Evolutionary conservation across 768 basidiomycete species (phyloP).

Genomic region (Boletus fagicola): DNA sequence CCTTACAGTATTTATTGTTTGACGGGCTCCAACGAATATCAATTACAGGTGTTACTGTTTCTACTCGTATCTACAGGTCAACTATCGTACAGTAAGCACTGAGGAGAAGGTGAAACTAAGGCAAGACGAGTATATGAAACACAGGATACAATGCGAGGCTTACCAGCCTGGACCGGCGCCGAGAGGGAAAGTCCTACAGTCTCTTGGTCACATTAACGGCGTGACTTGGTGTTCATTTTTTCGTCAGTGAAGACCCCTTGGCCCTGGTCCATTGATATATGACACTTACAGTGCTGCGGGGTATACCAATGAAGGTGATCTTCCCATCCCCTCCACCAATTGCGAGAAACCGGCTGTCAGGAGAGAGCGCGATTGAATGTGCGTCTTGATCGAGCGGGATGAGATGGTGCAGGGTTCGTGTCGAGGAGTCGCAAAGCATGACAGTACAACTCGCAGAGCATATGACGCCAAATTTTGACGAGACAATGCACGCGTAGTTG

Average conservation of each 20-base stretch:
- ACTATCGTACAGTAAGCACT: not conserved
- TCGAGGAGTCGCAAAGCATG: not conserved
- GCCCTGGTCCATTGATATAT: not conserved
- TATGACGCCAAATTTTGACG: constrained; percentile 3
- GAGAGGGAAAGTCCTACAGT: not conserved
- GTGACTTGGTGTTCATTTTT: not conserved
- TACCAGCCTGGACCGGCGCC: not conserved
- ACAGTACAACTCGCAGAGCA: constrained; percentile 1
- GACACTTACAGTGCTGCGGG: not conserved
- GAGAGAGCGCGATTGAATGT: constrained; percentile 8
- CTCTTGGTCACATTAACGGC: not conserved
- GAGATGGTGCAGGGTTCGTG: not conserved
- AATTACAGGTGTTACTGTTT: not conserved
- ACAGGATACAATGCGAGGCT: not conserved
- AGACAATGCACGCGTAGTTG: constrained; percentile 11
- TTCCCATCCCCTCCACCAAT: constrained; percentile 4
- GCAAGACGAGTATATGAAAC: not conserved
- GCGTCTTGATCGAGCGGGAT: constrained; percentile 2
- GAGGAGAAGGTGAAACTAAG: not conserved
- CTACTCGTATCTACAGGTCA: not conserved
- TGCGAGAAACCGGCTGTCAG: not conserved
- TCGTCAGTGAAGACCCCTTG: not conserved
- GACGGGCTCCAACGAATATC: not conserved
- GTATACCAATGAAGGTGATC: not conserved
- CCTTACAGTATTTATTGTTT: not conserved